phyloP scores from a whole-genome alignment of 1,284 basidiomycete species.

The Hypsizygus ulmarius region DNA sequence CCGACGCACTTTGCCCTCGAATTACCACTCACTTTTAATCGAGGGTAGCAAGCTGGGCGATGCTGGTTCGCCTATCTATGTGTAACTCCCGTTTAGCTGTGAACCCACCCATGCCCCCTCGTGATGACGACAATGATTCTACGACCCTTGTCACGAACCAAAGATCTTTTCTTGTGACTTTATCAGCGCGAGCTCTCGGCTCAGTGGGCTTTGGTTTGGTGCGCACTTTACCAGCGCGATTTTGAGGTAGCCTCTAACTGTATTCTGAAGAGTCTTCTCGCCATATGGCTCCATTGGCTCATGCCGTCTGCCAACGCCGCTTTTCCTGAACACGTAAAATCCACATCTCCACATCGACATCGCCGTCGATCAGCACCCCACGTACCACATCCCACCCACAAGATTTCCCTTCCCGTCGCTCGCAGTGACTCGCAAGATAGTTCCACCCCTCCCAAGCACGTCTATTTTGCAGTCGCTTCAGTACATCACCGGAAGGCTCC shows the following conservation, averaged over 20 bases:
- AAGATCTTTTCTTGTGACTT: conserved; percentile 31
- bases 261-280: conserved; percentile 35
- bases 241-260: neutral
- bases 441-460: conserved; percentile 21
- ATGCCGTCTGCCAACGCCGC: conserved; percentile 21
- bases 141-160: conserved; percentile 10
- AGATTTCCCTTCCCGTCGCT: neutral
- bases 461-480: conserved; percentile 30
- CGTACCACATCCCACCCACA: conserved; percentile 4
- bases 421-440: conserved; percentile 17
- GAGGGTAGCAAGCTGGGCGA: conserved; percentile 1
- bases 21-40: neutral
- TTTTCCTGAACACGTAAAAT: neutral
- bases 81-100: conserved; percentile 9
- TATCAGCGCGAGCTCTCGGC: conserved; percentile 37
- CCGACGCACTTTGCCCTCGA: neutral
- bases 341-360: conserved; percentile 12
- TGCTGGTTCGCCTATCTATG: conserved; percentile 14
- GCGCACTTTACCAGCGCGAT: conserved; percentile 11
- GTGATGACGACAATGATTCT: conserved; percentile 13
- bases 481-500: conserved; percentile 3
- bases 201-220: conserved; percentile 41
- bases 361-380: conserved; percentile 18
- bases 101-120: conserved; percentile 10
- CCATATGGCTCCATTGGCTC: conserved; percentile 40